Percentiles rank a stretch among this genome's conserved stretches.
These are phyloP conservation scores for Phytophthora ohioensis DNA, from an alignment of 352 stramenopile species.

Conservation along the genomic window DNA sequence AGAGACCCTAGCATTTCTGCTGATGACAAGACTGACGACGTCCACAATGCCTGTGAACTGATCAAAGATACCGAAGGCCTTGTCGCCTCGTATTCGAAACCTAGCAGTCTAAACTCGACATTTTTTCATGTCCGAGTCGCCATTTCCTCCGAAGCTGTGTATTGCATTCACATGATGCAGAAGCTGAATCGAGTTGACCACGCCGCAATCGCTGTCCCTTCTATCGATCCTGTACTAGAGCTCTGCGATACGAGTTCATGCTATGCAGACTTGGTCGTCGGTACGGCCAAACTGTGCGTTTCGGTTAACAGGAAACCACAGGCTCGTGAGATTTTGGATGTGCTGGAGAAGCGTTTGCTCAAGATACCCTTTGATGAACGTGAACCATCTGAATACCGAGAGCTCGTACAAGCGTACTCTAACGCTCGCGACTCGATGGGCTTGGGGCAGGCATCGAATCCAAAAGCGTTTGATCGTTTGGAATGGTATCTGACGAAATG, in stretches of 20 bases:
- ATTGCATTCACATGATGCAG: conserved; percentile 41
- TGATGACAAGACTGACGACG: conserved; percentile 17
- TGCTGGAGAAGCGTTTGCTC: conserved; percentile 41
- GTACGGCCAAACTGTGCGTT: conserved; percentile 20
- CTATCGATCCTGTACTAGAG: conserved; percentile 18
- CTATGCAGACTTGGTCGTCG: conserved; percentile 30
- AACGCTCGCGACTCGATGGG: conserved; percentile 18
- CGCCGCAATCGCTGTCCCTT: neutral
- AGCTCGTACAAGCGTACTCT: conserved; percentile 28
- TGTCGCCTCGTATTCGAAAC: conserved; percentile 12
- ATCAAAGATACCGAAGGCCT: conserved; percentile 20
- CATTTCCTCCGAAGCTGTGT: conserved; percentile 6
- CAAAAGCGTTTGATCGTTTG: conserved; percentile 2
- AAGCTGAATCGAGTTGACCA: conserved; percentile 39
- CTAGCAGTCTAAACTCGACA: conserved; percentile 25
- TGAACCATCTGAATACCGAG: conserved; percentile 1
- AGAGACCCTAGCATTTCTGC: conserved; percentile 22
- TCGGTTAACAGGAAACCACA: conserved; percentile 31
- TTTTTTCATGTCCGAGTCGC: conserved; percentile 5
- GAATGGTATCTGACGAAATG: conserved; percentile 12
- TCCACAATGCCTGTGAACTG: conserved; percentile 18
- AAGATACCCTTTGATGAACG: conserved; percentile 21
- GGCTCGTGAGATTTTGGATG: conserved; percentile 29
- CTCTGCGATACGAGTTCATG: conserved; percentile 19
- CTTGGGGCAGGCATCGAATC: conserved; percentile 15